These are phyloP conservation scores for Adenanthera pavonina DNA, from an alignment of 306 rosid species.

Conservation along the genomic window DNA sequence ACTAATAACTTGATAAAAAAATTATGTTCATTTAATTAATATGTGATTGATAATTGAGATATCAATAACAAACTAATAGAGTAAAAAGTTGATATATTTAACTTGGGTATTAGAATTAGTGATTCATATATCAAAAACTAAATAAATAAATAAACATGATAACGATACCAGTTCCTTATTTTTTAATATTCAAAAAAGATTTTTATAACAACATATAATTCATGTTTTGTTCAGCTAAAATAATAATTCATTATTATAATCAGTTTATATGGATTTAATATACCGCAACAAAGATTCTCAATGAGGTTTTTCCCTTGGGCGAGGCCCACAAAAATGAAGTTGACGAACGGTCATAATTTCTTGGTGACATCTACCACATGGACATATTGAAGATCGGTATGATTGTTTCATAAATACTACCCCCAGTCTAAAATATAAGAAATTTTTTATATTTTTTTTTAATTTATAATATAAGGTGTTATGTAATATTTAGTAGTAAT, in stretches of 20 bases:
- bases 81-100: not conserved
- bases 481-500: too few relatives aligned
- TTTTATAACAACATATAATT: not conserved
- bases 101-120: not conserved
- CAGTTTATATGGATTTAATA: not conserved
- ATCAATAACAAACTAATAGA: too few relatives aligned
- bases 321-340: slow-evolving; percentile 38
- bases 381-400: slow-evolving; percentile 45
- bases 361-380: slow-evolving; percentile 36
- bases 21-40: slow-evolving; percentile 9
- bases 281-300: slow-evolving; percentile 32
- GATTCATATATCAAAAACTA: not conserved
- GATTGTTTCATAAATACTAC: slow-evolving; percentile 13
- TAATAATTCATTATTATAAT: not conserved
- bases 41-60: too few relatives aligned
- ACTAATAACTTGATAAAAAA: not conserved
- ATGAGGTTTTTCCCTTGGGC: slow-evolving; percentile 5
- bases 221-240: not conserved
- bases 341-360: slow-evolving; percentile 35
- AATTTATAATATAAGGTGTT: too few relatives aligned
- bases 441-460: too few relatives aligned
- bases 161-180: not conserved
- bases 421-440: too few relatives aligned
- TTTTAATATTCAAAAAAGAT: not conserved
- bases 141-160: not conserved